A percentile compares a stretch with the other conserved stretches of the same genome.
Evolutionary conservation across 2,329 filamentous ascomycete species (phyloP).

Genomic region (Trichoderma pleuroti): DNA sequence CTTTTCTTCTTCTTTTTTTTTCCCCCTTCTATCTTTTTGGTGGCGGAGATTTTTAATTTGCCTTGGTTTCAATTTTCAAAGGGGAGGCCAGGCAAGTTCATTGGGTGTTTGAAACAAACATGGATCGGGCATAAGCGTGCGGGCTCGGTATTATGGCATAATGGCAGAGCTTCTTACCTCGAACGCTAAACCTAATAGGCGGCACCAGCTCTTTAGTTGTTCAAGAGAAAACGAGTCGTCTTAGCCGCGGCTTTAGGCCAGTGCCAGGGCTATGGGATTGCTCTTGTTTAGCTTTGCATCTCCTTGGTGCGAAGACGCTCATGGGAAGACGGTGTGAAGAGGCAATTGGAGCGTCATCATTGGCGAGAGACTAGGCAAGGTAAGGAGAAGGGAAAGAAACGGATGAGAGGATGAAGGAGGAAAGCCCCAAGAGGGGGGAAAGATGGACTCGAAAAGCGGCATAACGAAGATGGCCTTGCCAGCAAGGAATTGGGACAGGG

Average conservation of each 20-base stretch:
- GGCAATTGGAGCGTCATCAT: neutral
- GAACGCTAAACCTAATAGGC: neutral
- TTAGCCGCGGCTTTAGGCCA: neutral
- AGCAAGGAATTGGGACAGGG: neutral
- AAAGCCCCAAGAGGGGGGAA: neutral
- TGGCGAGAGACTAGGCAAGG: neutral
- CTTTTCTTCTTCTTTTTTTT: neutral
- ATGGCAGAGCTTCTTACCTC: neutral
- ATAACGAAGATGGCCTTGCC: neutral
- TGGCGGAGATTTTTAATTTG: neutral
- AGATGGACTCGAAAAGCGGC: neutral
- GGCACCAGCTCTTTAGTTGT: neutral
- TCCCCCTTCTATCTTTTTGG: neutral
- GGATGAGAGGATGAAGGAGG: neutral
- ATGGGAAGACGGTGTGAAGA: neutral
- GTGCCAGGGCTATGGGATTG: neutral
- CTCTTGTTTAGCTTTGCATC: neutral
- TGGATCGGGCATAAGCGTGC: conserved; percentile 11
- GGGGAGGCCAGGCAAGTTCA: neutral
- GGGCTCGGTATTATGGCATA: conserved; percentile 12
- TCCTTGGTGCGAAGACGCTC: neutral
- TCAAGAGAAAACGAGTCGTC: neutral
- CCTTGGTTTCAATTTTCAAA: neutral
- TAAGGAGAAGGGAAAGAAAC: neutral
- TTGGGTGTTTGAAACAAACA: neutral